Evolutionary conservation across 2,329 filamentous ascomycete species (phyloP).

Genomic region (Emericellopsis cladophorae): DNA sequence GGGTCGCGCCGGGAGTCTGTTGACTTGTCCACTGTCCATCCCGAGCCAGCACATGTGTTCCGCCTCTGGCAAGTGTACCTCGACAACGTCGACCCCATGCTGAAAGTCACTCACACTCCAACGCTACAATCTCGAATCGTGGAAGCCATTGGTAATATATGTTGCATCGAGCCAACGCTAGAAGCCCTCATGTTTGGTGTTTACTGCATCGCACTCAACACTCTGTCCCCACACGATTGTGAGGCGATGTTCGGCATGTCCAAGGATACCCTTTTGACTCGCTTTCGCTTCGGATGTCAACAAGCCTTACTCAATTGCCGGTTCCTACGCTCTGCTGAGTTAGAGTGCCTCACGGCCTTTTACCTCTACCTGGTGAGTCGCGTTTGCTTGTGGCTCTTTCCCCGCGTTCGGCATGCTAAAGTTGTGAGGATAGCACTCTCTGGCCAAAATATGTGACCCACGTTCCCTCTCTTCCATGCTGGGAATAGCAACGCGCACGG

Average conservation of each 20-base stretch:
- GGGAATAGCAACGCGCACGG: conserved; percentile 42
- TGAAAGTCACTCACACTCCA: conserved; percentile 18
- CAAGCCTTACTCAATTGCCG: conserved; percentile 23
- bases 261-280: conserved; percentile 5
- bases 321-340: conserved; percentile 34
- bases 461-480: conserved; percentile 38
- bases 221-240: conserved; percentile 8
- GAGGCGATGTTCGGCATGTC: conserved; percentile 5
- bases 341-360: conserved; percentile 42
- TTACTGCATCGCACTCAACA: conserved; percentile 12
- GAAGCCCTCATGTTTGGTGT: conserved; percentile 14
- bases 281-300: conserved; percentile 11
- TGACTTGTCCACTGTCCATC: conserved; percentile 9
- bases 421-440: conserved; percentile 28
- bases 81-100: conserved; percentile 16
- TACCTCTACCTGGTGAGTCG: conserved; percentile 39
- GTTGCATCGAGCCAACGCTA: conserved; percentile 5
- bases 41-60: conserved; percentile 15
- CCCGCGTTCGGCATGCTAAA: not conserved
- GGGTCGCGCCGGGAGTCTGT: conserved; percentile 4
- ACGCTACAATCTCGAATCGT: conserved; percentile 16
- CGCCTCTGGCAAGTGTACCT: conserved; percentile 18
- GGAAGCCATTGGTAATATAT: conserved; percentile 13
- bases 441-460: conserved; percentile 28
- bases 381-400: not conserved